Conservation (phyloP, 257 asterid species). For the Nicotiana knightiana region DNA sequence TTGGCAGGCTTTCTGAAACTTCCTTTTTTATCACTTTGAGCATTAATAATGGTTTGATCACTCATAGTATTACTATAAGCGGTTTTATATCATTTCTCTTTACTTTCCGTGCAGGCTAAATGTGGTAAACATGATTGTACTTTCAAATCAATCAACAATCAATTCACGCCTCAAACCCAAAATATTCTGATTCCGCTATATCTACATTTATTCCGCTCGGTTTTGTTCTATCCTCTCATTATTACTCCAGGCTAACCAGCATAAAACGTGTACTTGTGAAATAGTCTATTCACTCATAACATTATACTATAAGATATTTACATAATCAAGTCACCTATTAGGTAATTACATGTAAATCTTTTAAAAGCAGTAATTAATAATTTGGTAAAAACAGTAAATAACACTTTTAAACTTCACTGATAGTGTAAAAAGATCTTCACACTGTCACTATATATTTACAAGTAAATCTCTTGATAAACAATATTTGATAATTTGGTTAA, state of each 20-base stretch:
- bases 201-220: neutral
- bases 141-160: neutral
- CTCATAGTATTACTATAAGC: neutral
- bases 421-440: too few relatives aligned
- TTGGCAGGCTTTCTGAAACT: neutral
- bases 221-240: too few relatives aligned
- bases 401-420: too few relatives aligned
- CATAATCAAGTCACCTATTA: too few relatives aligned
- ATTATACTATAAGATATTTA: too few relatives aligned
- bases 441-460: too few relatives aligned
- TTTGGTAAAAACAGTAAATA: too few relatives aligned
- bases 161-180: neutral
- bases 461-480: too few relatives aligned
- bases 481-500: too few relatives aligned
- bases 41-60: neutral
- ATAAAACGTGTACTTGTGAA: neutral
- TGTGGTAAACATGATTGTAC: neutral
- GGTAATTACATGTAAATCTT: too few relatives aligned
- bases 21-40: neutral
- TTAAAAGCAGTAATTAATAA: too few relatives aligned
- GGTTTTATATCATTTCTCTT: neutral
- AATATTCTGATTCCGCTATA: neutral
- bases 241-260: neutral
- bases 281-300: too few relatives aligned
- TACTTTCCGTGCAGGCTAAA: neutral